Conservation (phyloP, 352 stramenopile genomes). For the Peronospora destructor region DNA sequence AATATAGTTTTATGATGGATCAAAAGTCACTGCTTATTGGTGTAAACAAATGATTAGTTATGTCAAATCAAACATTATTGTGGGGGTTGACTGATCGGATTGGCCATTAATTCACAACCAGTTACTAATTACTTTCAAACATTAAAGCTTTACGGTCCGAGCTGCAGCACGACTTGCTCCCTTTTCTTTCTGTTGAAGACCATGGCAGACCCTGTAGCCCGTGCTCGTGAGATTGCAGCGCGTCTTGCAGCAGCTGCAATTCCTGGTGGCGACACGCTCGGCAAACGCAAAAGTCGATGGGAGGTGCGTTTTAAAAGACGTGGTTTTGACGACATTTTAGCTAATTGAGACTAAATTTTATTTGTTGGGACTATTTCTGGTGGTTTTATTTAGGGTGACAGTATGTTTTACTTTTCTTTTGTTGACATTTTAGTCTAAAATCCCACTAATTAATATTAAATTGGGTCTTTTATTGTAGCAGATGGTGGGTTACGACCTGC, state of each 20-base stretch:
- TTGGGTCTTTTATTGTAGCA: slow-evolving; percentile 12
- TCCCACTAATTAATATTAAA: too few species aligned
- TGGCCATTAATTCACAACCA: slow-evolving; percentile 33
- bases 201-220: slow-evolving; percentile 68
- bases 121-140: slow-evolving; percentile 11
- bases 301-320: slow-evolving; percentile 42
- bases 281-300: slow-evolving; percentile 82
- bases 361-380: slow-evolving; percentile 6
- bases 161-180: background rate
- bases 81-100: slow-evolving; percentile 8
- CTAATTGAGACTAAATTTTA: slow-evolving; percentile 3
- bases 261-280: slow-evolving; percentile 50
- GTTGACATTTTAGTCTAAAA: too few species aligned
- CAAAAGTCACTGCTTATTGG: too few species aligned
- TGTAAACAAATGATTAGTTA: too few species aligned
- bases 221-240: slow-evolving; percentile 76
- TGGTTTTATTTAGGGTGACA: slow-evolving; percentile 34
- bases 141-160: background rate
- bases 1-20: too few species aligned
- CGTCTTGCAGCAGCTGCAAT: slow-evolving; percentile 67
- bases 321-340: slow-evolving; percentile 12
- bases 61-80: too few species aligned
- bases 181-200: slow-evolving; percentile 6
- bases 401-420: slow-evolving; percentile 17
- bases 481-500: slow-evolving; percentile 33